A percentile compares a stretch with the other conserved stretches of the same genome.
phyloP scores from a whole-genome alignment of 129 eudicot genomes.

The Pulicaria dysenterica region DNA sequence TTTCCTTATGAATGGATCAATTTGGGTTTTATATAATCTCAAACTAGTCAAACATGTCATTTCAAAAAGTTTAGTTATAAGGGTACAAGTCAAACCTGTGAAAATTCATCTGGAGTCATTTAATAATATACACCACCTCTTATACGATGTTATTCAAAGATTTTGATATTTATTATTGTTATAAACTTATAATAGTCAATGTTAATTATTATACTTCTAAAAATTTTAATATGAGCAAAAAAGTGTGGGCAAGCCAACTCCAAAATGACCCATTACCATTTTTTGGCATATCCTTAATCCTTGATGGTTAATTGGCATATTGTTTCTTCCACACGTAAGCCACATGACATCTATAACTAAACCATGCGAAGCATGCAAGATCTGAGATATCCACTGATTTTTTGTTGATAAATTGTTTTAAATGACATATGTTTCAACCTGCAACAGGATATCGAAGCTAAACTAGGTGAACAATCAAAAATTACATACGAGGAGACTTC shows the following conservation, averaged over 20 bases:
- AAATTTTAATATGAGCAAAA: too few species aligned
- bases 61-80: background rate
- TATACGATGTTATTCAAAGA: background rate
- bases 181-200: too few species aligned
- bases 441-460: conserved; percentile 56
- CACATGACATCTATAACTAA: background rate
- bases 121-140: background rate
- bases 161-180: background rate
- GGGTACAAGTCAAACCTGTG: background rate
- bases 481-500: conserved; percentile 52
- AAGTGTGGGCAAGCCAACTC: too few species aligned
- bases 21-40: background rate
- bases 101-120: background rate
- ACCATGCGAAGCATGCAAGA: conserved; percentile 5
- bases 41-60: background rate
- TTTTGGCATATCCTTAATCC: background rate
- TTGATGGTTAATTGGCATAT: background rate
- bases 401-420: background rate
- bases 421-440: conserved; percentile 2
- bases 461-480: conserved; percentile 50
- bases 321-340: background rate
- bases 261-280: too few species aligned
- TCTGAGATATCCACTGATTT: background rate
- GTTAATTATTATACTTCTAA: too few species aligned
- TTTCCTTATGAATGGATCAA: background rate